A percentile compares a stretch with the other conserved stretches of the same genome.
These are phyloP conservation scores for Orbilia quercus DNA, from an alignment of 2,329 filamentous ascomycete species.

Conservation along the genomic window DNA sequence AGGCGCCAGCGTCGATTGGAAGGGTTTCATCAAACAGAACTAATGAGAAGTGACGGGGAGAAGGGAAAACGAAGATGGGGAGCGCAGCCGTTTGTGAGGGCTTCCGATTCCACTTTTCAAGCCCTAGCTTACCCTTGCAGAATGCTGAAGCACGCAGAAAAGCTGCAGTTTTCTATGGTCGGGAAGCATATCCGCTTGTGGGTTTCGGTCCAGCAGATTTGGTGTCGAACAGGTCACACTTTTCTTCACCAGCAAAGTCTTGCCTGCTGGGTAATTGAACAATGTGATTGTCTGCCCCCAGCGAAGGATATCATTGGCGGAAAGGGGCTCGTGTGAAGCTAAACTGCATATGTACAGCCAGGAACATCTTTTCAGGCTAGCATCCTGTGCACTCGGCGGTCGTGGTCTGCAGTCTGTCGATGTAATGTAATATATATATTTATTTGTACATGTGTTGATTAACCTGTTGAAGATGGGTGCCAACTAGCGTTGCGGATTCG, in stretches of 20 bases:
- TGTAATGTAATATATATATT: no score
- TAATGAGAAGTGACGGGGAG: slow-evolving; percentile 17
- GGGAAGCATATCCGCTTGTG: slow-evolving; percentile 46
- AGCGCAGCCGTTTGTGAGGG: slow-evolving; percentile 2
- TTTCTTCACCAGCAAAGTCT: slow-evolving; percentile 4
- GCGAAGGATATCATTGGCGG: slow-evolving; percentile 11
- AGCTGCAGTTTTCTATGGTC: slow-evolving; percentile 14
- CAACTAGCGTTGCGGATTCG: slow-evolving; percentile 19
- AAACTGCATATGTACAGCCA: slow-evolving; percentile 36
- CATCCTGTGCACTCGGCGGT: neutral
- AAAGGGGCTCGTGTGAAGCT: slow-evolving; percentile 29
- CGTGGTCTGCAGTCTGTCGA: neutral
- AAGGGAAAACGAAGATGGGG: slow-evolving; percentile 8
- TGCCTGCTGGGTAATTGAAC: slow-evolving; percentile 9
- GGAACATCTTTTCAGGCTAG: slow-evolving; percentile 15
- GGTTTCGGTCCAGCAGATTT: neutral
- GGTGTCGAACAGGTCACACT: slow-evolving; percentile 17
- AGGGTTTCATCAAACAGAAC: neutral
- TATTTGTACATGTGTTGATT: no score
- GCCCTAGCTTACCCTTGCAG: slow-evolving; percentile 13
- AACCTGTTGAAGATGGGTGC: no score
- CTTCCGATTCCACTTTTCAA: slow-evolving; percentile 1
- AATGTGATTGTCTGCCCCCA: slow-evolving; percentile 30
- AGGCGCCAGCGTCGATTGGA: slow-evolving; percentile 26
- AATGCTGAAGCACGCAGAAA: neutral